Evolutionary conservation across 129 eudicot species (phyloP).

Genomic region (Flaveria linearis): DNA sequence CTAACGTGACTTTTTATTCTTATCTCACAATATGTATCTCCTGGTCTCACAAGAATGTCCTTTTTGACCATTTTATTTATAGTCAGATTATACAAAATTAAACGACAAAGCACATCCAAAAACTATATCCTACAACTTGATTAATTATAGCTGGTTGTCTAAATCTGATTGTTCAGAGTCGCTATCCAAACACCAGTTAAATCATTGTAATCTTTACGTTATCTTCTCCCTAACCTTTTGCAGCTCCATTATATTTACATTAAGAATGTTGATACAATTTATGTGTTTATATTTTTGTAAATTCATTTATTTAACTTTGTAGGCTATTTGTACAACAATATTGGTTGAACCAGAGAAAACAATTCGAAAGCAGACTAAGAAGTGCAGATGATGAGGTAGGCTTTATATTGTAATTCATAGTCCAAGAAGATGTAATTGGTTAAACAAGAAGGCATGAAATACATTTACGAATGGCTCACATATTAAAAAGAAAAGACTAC

Average conservation of each 20-base stretch:
- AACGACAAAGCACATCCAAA: background rate
- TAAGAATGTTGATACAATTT: background rate
- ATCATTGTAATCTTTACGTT: background rate
- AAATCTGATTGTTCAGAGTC: background rate
- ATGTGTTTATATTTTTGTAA: background rate
- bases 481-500: too few species aligned
- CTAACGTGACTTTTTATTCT: background rate
- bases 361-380: too few species aligned
- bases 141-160: background rate
- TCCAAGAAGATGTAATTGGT: too few species aligned
- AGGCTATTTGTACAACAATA: too few species aligned
- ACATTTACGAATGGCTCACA: too few species aligned
- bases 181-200: background rate
- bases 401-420: too few species aligned
- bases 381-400: too few species aligned
- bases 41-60: background rate
- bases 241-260: slow-evolving; percentile 46
- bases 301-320: background rate
- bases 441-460: too few species aligned
- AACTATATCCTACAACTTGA: background rate
- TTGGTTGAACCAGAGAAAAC: too few species aligned
- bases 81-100: background rate
- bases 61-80: slow-evolving; percentile 1
- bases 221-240: slow-evolving; percentile 25
- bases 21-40: slow-evolving; percentile 1